A percentile compares a stretch with the other conserved stretches of the same genome.
Conservation (phyloP, 2,329 filamentous ascomycete genomes). For the Aspergillus oerlinghausenensis region DNA sequence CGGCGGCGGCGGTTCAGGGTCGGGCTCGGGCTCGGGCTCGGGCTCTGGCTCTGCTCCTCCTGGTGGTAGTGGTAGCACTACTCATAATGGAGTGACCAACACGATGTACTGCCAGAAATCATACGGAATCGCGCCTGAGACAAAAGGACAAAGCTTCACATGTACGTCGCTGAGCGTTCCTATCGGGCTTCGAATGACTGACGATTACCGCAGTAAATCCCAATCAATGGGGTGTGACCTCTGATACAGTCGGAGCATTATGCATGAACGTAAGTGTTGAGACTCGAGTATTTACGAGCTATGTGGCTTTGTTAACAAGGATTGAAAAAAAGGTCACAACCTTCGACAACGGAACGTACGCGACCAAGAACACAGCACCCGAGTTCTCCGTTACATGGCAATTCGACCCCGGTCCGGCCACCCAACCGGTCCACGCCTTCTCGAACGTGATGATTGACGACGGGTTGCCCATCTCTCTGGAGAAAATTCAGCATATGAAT, state of each 20-base stretch:
- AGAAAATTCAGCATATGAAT: slow-evolving; percentile 36
- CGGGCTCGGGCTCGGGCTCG: not conserved
- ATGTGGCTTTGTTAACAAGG: not conserved
- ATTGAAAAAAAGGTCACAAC: slow-evolving; percentile 43
- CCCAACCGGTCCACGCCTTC: slow-evolving; percentile 51
- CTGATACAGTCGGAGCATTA: not conserved
- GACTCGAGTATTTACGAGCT: not conserved
- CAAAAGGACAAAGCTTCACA: not conserved
- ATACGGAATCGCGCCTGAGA: not conserved
- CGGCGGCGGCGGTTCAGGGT: slow-evolving; percentile 16
- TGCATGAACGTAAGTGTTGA: not conserved
- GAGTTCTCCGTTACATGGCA: slow-evolving; percentile 52
- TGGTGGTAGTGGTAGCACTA: not conserved
- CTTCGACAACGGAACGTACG: slow-evolving; percentile 49
- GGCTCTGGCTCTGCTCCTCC: not conserved
- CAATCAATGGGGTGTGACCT: not conserved
- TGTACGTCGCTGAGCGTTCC: not conserved
- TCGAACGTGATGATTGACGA: slow-evolving; percentile 50
- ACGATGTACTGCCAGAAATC: not conserved
- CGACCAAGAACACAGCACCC: slow-evolving; percentile 45
- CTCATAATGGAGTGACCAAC: not conserved
- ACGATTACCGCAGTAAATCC: not conserved
- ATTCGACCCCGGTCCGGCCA: slow-evolving; percentile 41
- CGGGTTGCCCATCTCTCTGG: slow-evolving; percentile 43
- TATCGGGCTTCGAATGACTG: not conserved